Conservation (phyloP, 306 rosid genomes). For the Cicer cuneatum region DNA sequence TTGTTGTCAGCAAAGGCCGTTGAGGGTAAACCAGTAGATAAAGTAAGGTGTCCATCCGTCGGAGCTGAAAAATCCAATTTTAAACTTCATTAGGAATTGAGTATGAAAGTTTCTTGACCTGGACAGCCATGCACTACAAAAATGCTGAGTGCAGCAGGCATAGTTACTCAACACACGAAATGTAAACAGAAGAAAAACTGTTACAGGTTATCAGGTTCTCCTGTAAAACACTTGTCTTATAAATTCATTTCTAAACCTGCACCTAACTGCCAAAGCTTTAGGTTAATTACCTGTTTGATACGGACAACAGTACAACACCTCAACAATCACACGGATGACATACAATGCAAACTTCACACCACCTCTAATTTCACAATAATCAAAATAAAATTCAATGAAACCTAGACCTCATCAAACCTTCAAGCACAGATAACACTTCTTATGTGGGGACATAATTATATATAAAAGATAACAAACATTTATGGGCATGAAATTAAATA, state of each 20-base stretch:
- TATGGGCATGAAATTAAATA: conserved; percentile 15
- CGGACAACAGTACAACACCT: neutral
- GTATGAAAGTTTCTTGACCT: conserved; percentile 14
- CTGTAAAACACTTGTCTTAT: neutral
- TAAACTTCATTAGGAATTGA: conserved; percentile 24
- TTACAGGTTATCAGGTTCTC: neutral
- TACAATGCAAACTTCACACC: conserved; percentile 16
- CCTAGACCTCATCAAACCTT: neutral
- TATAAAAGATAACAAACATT: neutral
- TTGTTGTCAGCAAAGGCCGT: conserved; percentile 87
- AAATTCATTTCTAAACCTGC: conserved; percentile 12
- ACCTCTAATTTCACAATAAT: conserved; percentile 11
- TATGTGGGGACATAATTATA: neutral
- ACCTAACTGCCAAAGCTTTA: neutral
- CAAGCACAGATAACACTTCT: conserved; percentile 14
- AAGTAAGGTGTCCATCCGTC: conserved; percentile 81
- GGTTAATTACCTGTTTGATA: neutral
- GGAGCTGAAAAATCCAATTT: conserved; percentile 55
- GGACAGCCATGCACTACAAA: conserved; percentile 1
- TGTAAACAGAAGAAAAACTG: conserved; percentile 26
- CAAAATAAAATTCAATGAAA: neutral
- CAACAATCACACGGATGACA: neutral
- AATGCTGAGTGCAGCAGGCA: neutral
- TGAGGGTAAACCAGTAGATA: conserved; percentile 96
- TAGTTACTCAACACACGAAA: conserved; percentile 15